Conservation (phyloP, 164 flowering plant genomes). For the Vitis rupestris region DNA sequence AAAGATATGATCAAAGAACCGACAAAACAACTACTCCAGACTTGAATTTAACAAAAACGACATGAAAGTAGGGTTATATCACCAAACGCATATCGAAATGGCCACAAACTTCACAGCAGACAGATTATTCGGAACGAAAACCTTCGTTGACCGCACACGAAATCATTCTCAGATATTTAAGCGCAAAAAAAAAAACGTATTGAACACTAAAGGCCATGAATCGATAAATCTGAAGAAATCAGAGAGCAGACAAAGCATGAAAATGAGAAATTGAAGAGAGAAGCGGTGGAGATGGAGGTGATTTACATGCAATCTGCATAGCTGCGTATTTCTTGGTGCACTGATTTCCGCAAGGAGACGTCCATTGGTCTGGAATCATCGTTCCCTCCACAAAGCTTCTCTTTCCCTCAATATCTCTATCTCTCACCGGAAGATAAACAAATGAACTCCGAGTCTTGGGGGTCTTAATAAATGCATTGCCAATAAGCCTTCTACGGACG, state of each 20-base stretch:
- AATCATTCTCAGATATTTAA: no score
- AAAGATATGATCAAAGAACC: no score
- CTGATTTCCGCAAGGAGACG: constrained; percentile 65
- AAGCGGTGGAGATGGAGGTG: constrained; percentile 1
- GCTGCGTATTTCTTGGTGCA: constrained; percentile 85
- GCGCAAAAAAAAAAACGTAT: no score
- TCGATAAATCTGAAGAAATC: neutral
- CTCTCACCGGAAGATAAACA: neutral
- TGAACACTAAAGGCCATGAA: no score
- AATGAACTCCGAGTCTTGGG: no score
- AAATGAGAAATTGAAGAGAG: neutral
- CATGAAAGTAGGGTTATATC: no score
- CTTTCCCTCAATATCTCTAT: constrained; percentile 14
- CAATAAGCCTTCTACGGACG: neutral
- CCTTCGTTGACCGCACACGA: no score
- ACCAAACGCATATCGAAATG: no score
- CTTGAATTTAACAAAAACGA: no score
- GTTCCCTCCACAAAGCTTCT: neutral
- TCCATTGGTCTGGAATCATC: constrained; percentile 82
- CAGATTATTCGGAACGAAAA: no score
- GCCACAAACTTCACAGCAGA: no score
- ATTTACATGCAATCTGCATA: constrained; percentile 80
- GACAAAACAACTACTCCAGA: no score
- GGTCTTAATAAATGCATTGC: neutral
- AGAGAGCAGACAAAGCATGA: neutral